Conservation (phyloP, 2,329 filamentous ascomycete genomes). For the Cladosporium oxysporum region DNA sequence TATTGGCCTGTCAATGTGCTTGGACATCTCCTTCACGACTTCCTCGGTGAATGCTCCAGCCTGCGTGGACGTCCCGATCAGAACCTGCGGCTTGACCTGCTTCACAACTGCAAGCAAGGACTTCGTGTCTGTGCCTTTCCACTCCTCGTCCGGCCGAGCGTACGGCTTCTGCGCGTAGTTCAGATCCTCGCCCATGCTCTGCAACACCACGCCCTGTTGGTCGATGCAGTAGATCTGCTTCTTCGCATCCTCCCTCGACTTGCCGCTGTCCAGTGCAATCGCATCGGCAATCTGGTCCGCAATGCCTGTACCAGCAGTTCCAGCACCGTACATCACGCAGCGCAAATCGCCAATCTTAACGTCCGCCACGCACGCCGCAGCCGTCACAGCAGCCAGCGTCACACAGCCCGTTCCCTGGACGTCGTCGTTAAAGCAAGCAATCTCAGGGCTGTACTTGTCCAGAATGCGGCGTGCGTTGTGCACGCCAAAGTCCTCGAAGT, state of each 20-base stretch:
- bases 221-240: slow-evolving; percentile 78
- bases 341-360: slow-evolving; percentile 68
- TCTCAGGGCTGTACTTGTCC: slow-evolving; percentile 70
- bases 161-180: slow-evolving; percentile 69
- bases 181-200: slow-evolving; percentile 60
- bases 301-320: slow-evolving; percentile 81
- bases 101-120: slow-evolving; percentile 68
- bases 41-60: slow-evolving; percentile 75
- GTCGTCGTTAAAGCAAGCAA: slow-evolving; percentile 89
- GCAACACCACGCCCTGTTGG: slow-evolving; percentile 74
- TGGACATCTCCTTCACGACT: slow-evolving; percentile 73
- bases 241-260: slow-evolving; percentile 71
- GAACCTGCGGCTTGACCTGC: slow-evolving; percentile 72
- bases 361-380: slow-evolving; percentile 69
- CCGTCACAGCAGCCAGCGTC: slow-evolving; percentile 78
- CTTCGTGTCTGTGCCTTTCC: slow-evolving; percentile 58
- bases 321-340: slow-evolving; percentile 76
- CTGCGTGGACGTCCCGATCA: slow-evolving; percentile 81
- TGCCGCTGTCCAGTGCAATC: slow-evolving; percentile 67
- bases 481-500: slow-evolving; percentile 85
- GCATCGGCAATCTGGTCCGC: slow-evolving; percentile 82
- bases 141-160: slow-evolving; percentile 65
- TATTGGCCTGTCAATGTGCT: slow-evolving; percentile 73
- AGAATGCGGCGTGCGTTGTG: slow-evolving; percentile 74
- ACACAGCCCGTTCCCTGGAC: slow-evolving; percentile 88